phyloP scores from a whole-genome alignment of 2,329 filamentous ascomycete species.

The Neofusicoccum laricinum region DNA sequence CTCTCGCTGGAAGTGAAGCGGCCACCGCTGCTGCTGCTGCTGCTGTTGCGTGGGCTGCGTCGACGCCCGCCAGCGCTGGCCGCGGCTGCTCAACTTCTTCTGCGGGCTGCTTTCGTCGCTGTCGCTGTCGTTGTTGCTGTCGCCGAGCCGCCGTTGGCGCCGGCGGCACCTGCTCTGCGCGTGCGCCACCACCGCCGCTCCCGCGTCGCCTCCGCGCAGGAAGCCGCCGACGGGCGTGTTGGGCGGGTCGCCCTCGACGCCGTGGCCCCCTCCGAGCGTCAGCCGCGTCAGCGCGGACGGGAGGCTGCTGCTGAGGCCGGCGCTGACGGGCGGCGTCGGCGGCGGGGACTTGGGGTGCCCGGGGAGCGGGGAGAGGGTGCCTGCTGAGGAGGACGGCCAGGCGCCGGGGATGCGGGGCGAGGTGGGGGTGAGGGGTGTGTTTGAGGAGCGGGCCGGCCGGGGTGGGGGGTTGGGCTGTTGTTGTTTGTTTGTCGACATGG shows the following conservation, averaged over 20 bases:
- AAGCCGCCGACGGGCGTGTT: not conserved
- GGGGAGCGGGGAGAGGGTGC: not conserved
- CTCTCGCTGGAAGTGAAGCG: not conserved
- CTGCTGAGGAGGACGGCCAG: not conserved
- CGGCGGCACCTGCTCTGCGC: not conserved
- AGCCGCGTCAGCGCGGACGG: not conserved
- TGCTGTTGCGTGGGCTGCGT: not conserved
- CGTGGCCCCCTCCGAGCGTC: not conserved
- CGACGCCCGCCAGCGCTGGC: not conserved
- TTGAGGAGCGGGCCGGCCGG: not conserved
- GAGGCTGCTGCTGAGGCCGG: not conserved
- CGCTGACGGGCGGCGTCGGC: not conserved
- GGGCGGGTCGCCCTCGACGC: not conserved
- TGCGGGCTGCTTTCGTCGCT: not conserved
- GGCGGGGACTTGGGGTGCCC: constrained; percentile 1
- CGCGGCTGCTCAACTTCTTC: not conserved
- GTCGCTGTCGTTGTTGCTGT: not conserved
- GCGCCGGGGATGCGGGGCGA: not conserved
- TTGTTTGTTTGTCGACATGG: not conserved
- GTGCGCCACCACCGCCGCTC: not conserved
- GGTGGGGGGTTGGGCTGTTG: not conserved
- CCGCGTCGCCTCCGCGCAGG: not conserved
- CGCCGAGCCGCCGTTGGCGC: not conserved
- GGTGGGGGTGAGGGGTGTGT: not conserved
- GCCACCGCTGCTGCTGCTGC: not conserved